phyloP scores from a whole-genome alignment of 2,329 filamentous ascomycete genomes.

The Ophiosphaerella narmari region DNA sequence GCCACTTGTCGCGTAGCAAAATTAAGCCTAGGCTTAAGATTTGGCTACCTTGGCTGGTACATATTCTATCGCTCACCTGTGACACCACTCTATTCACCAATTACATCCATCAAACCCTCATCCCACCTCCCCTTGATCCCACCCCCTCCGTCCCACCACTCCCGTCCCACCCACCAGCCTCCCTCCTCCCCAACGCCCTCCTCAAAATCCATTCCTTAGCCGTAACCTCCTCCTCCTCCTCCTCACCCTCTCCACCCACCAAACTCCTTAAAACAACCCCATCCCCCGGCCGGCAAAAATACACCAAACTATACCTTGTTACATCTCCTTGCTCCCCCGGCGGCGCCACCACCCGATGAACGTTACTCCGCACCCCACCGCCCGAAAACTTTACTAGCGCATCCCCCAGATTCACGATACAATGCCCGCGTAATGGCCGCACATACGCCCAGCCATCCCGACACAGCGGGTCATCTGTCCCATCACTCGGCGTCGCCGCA shows the following conservation, averaged over 20 bases:
- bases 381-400: slow-evolving; percentile 53
- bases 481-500: neutral
- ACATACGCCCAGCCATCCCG: slow-evolving; percentile 57
- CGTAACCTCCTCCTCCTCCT: slow-evolving; percentile 42
- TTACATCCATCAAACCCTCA: slow-evolving; percentile 9
- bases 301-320: slow-evolving; percentile 58
- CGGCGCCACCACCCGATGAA: slow-evolving; percentile 57
- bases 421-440: slow-evolving; percentile 55
- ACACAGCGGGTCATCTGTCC: slow-evolving; percentile 17
- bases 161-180: slow-evolving; percentile 34
- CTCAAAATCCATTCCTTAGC: slow-evolving; percentile 52
- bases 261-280: slow-evolving; percentile 33
- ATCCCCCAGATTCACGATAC: slow-evolving; percentile 56
- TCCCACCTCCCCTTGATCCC: slow-evolving; percentile 19
- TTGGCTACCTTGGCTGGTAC: too few species aligned
- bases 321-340: slow-evolving; percentile 50
- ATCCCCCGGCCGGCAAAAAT: slow-evolving; percentile 57
- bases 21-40: too few species aligned
- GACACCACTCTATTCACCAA: too few species aligned
- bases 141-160: slow-evolving; percentile 41
- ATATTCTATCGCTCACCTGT: too few species aligned
- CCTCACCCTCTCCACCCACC: slow-evolving; percentile 28
- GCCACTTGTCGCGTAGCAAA: too few species aligned
- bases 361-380: slow-evolving; percentile 47
- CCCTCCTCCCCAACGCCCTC: slow-evolving; percentile 45